Conservation (phyloP, 805 yeast genomes). For the Yarrowia sp. region DNA sequence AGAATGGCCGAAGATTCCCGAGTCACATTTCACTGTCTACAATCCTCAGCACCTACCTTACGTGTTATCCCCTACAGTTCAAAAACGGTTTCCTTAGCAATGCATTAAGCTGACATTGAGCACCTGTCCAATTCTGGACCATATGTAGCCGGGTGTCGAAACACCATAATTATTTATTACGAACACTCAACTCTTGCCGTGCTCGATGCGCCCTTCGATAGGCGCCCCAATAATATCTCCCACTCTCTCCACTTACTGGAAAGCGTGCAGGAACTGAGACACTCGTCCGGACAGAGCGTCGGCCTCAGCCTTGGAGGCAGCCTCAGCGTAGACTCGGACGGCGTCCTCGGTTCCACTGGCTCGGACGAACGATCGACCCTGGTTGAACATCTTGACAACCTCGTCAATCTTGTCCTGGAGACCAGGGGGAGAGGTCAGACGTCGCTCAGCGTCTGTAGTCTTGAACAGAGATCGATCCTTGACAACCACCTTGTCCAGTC, state of each 20-base stretch:
- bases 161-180: neutral
- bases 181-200: neutral
- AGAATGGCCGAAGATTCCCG: no score
- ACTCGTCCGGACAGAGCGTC: constrained; percentile 44
- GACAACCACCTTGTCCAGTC: constrained; percentile 79
- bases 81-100: no score
- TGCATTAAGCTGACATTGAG: neutral
- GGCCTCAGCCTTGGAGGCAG: constrained; percentile 60
- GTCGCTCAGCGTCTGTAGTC: constrained; percentile 91
- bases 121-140: neutral
- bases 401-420: constrained; percentile 76
- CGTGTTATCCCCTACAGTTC: no score
- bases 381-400: constrained; percentile 59
- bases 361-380: constrained; percentile 89
- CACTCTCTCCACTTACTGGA: constrained; percentile 7
- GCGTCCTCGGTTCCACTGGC: constrained; percentile 99
- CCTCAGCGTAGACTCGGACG: constrained; percentile 94
- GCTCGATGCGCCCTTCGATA: neutral
- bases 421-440: constrained; percentile 75
- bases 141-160: neutral
- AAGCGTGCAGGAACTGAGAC: constrained; percentile 34
- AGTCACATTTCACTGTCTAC: no score
- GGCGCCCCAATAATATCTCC: neutral
- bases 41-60: no score
- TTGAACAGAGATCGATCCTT: constrained; percentile 78